Conservation (phyloP, 441 rosid species). For the Erodium chrysanthum region DNA sequence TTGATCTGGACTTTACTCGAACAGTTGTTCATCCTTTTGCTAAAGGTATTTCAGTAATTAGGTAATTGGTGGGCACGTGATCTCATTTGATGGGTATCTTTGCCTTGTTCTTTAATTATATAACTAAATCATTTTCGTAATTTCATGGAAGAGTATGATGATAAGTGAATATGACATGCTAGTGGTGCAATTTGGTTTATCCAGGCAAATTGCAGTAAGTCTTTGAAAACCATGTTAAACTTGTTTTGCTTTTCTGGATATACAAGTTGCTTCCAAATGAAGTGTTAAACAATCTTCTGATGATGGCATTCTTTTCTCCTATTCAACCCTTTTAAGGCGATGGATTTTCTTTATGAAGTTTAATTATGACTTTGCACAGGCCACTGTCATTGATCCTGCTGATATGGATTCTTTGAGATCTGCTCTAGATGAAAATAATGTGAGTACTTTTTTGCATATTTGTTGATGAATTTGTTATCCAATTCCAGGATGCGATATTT, state of each 20-base stretch:
- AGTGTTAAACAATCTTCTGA: background rate
- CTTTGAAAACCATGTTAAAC: background rate
- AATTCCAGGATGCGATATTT: conserved; percentile 8
- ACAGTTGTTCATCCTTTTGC: background rate
- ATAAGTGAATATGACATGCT: background rate
- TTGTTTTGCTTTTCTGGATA: background rate
- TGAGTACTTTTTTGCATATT: conserved; percentile 22
- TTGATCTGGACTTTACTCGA: background rate
- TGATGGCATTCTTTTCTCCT: background rate
- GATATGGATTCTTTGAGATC: conserved; percentile 66
- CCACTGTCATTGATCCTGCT: conserved; percentile 89
- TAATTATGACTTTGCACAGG: conserved; percentile 31
- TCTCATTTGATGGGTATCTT: background rate
- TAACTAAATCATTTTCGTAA: background rate
- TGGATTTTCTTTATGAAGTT: background rate
- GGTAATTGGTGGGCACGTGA: background rate
- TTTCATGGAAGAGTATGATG: background rate
- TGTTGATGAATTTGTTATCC: background rate
- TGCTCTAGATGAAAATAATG: conserved; percentile 59
- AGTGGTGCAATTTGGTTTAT: background rate
- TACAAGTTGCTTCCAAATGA: background rate
- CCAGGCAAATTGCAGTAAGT: background rate
- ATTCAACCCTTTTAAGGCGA: background rate
- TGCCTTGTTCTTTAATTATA: background rate
- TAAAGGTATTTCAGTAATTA: background rate